Evolutionary conservation across 768 basidiomycete genomes (phyloP).

Genomic region (Leccinellum rugosiceps): DNA sequence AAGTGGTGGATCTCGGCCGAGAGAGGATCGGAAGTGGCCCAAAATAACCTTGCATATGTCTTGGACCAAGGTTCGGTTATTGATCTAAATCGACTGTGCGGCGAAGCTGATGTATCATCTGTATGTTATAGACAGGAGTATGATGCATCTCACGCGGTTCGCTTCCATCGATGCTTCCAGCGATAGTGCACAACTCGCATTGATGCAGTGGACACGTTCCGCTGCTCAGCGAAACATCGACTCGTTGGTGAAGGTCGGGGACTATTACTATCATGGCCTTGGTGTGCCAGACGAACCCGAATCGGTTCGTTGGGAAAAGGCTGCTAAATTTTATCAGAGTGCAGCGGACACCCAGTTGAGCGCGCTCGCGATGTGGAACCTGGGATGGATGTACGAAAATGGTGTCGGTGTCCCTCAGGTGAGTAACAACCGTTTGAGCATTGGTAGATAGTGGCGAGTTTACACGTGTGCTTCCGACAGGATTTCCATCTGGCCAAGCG

Average conservation of each 20-base stretch:
- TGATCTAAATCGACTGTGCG: conserved; percentile 31
- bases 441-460: background rate
- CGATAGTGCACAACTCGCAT: conserved; percentile 75
- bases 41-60: conserved; percentile 92
- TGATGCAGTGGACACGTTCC: conserved; percentile 93
- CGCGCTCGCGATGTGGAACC: conserved; percentile 95
- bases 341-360: conserved; percentile 92
- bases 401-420: conserved; percentile 90
- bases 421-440: conserved; percentile 9
- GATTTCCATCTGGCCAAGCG: conserved; percentile 97
- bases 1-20: conserved; percentile 97
- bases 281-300: conserved; percentile 73
- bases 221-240: conserved; percentile 95
- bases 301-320: conserved; percentile 73
- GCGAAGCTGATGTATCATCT: conserved; percentile 19
- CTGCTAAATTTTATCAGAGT: conserved; percentile 90
- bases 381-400: conserved; percentile 99
- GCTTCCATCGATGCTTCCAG: conserved; percentile 73
- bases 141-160: conserved; percentile 64
- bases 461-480: conserved; percentile 32
- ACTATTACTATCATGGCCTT: conserved; percentile 92
- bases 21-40: conserved; percentile 85
- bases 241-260: conserved; percentile 95
- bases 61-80: conserved; percentile 72
- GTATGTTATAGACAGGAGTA: conserved; percentile 55